Base-by-base conservation (phyloP, 2,329 filamentous ascomycete genomes). In the Colletotrichum tamarilloi region DNA sequence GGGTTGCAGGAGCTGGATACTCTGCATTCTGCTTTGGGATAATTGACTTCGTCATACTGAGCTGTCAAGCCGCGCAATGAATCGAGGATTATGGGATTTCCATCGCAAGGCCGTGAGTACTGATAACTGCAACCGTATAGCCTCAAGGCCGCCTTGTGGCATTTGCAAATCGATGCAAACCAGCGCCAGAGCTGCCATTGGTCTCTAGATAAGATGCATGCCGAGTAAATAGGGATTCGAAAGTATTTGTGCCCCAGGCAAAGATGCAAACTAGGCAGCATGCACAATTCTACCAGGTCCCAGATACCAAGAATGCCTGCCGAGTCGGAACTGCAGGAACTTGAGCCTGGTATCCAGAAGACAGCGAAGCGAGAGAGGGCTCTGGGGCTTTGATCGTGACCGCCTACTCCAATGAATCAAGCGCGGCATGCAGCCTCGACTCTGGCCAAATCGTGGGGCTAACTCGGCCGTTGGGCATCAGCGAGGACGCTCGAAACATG, bases 291-390 rank as follows among this genome's bases (percentile, higher is more conserved):
- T 46, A 42, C 30, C 28, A 58, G 38, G 57, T n/a, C 14, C 57
- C 52, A 26, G 30, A 30, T 72, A 62, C 65, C 67, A 55, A 72
- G 42, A 35, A 58, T 12, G 30, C 53, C 62, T 67, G 62, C 57
- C 72, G 57, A 72, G 62, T 67, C 62, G 53, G 28, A 67, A 30
- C 24, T 55, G 62, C 57, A 74, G 57, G 52, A 63, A 59, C 49
- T 35, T 11, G 24, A 46, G 22, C 30, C 57, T 32, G 56, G 60
- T 42, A 26, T 16, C 60, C 46, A 63, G 46, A 42, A 30, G 49
- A 72, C 62, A 72, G 30, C 72, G 30, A 71, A 67, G 72, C 62
- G 60, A 49, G 46, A 73, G 56, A 52, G 49, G 60, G 60, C 66
- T 60, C 49, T 30, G 55, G 46, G 67, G 56, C 32, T n/a, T 62